Conservation (phyloP, 164 flowering plant genomes). For the Paratinospora sagittata region DNA sequence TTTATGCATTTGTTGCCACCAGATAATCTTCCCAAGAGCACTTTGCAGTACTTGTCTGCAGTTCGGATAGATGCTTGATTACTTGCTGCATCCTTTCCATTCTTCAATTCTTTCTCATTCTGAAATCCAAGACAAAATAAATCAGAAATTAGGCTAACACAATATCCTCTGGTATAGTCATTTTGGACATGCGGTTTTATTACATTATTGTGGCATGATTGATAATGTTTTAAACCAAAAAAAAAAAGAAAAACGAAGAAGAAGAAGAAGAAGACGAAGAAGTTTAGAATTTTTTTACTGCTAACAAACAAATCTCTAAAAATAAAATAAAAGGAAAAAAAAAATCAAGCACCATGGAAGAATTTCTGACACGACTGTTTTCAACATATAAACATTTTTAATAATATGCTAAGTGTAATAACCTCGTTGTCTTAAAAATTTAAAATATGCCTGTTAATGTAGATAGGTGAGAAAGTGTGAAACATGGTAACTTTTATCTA, state of each 20-base stretch:
- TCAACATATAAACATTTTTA: not conserved
- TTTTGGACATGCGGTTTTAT: too few species aligned
- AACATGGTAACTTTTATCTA: slow-evolving; percentile 16
- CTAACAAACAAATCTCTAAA: too few species aligned
- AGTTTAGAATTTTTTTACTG: too few species aligned
- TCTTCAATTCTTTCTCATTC: slow-evolving; percentile 60
- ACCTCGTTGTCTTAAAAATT: not conserved
- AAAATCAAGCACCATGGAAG: not conserved
- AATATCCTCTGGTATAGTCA: too few species aligned
- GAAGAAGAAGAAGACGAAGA: too few species aligned
- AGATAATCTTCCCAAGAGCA: slow-evolving; percentile 39
- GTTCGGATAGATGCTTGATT: slow-evolving; percentile 38
- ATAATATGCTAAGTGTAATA: not conserved
- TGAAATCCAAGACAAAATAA: slow-evolving; percentile 16
- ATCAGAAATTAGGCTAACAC: not conserved
- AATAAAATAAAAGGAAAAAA: too few species aligned
- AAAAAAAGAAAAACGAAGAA: too few species aligned
- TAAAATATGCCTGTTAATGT: not conserved
- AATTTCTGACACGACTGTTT: not conserved
- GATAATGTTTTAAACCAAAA: too few species aligned
- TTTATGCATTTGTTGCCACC: slow-evolving; percentile 56
- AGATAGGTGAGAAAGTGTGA: not conserved
- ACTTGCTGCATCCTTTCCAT: slow-evolving; percentile 30
- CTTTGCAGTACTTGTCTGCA: slow-evolving; percentile 73
- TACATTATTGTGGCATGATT: too few species aligned